Evolutionary conservation across 2,329 filamentous ascomycete genomes (phyloP).

Genomic region (Fusarium transvaalense): DNA sequence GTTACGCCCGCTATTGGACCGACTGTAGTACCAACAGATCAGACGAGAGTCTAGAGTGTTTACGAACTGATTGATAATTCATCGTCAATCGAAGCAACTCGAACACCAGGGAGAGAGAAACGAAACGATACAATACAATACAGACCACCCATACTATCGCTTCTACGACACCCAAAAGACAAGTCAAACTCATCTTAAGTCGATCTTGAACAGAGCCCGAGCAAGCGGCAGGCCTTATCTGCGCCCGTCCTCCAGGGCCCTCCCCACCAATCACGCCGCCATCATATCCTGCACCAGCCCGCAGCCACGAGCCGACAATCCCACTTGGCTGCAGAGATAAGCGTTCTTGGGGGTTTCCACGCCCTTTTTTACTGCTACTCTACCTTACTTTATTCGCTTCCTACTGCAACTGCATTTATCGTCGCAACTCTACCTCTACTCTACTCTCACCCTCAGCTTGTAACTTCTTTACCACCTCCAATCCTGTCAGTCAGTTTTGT

Average conservation of each 20-base stretch:
- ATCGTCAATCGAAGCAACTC: constrained; percentile 5
- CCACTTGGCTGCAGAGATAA: constrained; percentile 39
- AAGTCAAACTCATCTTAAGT: constrained; percentile 1
- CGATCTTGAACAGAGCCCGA: constrained; percentile 11
- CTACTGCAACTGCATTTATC: constrained; percentile 10
- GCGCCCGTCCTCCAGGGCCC: constrained; percentile 21
- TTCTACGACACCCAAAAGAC: background rate
- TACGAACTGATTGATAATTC: constrained; percentile 6
- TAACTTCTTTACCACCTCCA: constrained; percentile 16
- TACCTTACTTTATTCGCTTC: constrained; percentile 2
- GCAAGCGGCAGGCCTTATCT: constrained; percentile 34
- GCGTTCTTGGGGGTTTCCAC: constrained; percentile 24
- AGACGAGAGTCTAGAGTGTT: background rate
- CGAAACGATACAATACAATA: background rate
- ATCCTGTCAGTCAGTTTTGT: constrained; percentile 37
- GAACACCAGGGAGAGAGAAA: constrained; percentile 2
- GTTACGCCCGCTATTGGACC: constrained; percentile 34
- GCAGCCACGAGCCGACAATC: constrained; percentile 31
- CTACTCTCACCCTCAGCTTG: constrained; percentile 6
- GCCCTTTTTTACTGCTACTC: constrained; percentile 22
- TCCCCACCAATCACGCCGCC: constrained; percentile 39
- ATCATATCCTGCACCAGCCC: constrained; percentile 35
- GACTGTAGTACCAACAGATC: background rate
- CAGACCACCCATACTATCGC: background rate
- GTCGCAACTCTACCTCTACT: background rate